phyloP scores from a whole-genome alignment of 148 eudicot genomes.

The Limonium bicolor region DNA sequence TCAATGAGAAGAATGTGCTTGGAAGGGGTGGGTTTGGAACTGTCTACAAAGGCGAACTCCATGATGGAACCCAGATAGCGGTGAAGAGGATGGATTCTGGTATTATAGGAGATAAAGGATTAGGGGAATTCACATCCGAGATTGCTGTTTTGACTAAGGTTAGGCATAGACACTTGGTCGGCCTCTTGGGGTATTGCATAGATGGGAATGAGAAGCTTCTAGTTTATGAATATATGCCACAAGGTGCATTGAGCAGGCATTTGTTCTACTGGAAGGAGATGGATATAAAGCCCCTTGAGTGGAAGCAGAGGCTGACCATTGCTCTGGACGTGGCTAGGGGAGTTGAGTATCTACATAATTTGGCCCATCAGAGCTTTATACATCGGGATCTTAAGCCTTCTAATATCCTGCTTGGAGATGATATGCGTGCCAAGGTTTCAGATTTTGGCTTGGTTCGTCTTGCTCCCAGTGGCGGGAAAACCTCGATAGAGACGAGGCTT shows the following conservation, averaged over 20 bases:
- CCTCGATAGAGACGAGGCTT: conserved; percentile 48
- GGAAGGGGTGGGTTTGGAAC: conserved; percentile 84
- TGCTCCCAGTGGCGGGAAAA: conserved; percentile 50
- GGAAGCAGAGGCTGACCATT: conserved; percentile 57
- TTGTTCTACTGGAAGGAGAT: conserved; percentile 48
- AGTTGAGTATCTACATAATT: conserved; percentile 61
- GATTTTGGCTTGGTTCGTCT: conserved; percentile 82
- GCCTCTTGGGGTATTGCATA: conserved; percentile 57
- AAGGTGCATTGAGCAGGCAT: conserved; percentile 48
- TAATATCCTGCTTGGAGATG: conserved; percentile 66
- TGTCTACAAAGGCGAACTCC: conserved; percentile 59
- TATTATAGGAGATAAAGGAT: conserved; percentile 45
- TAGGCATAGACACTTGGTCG: conserved; percentile 62
- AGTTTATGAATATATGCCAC: conserved; percentile 72
- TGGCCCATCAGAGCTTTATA: conserved; percentile 73
- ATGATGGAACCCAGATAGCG: conserved; percentile 58
- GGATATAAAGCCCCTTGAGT: conserved; percentile 43
- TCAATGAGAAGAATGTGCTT: conserved; percentile 39
- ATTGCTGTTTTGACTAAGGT: conserved; percentile 62
- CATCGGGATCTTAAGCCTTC: conserved; percentile 78
- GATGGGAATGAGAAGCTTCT: conserved; percentile 66
- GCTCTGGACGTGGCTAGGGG: conserved; percentile 83
- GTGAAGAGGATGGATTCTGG: conserved; percentile 82
- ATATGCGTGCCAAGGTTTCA: conserved; percentile 72
- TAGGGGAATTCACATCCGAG: conserved; percentile 59